Base-by-base conservation (phyloP, 345 rosid species). In the Lepidium africanum region DNA sequence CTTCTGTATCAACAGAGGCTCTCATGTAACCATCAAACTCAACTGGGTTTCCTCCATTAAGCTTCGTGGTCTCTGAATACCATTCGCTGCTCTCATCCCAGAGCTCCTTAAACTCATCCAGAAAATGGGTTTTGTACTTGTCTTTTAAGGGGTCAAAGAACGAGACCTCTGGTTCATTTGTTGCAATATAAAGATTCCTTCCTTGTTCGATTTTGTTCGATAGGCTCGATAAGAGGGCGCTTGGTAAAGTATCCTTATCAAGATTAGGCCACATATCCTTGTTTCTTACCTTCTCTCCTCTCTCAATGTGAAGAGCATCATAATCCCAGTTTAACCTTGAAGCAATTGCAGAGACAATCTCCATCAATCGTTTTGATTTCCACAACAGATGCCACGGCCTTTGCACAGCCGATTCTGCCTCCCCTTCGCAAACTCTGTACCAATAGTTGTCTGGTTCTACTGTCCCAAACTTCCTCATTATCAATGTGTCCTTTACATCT, bases 11-110 rank as follows among this genome's bases (percentile, higher is more conserved):
- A 2, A 90, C 87, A 33, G 89, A 88, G 0, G 76, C 90, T 54
- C 91, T 88, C 97, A 90, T 93, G 80, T 93, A 93, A 39, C 94
- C 96, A 16, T 93, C 98, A 45, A 93, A 90, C 70, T 93, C 92
- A 0, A 93, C 94, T 1, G 94, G 90, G 60, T 77, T 79, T 4
- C 90, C 97, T 40, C 83, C 86, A 76, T 87, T 88, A 8, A 94
- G 97, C 76, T 81, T 86, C 14, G 67, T 80, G 5, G 94, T 94
- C 55, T 94, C 96, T 5, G 85, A 80, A 72, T 90, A 82, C 99
- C 99, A 94, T 72, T 91, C 96, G 13, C 95, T 88, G 65, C 76
- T 85, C 78, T 81, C 87, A 49, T 84, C 88, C 97, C 97, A 93
- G 13, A 88, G 89, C 43, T 88, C 94, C 72, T 80, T 87, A 69